A percentile compares a stretch with the other conserved stretches of the same genome.
These are phyloP conservation scores for Lenzites betulinus DNA, from an alignment of 768 basidiomycete genomes.

Conservation along the genomic window DNA sequence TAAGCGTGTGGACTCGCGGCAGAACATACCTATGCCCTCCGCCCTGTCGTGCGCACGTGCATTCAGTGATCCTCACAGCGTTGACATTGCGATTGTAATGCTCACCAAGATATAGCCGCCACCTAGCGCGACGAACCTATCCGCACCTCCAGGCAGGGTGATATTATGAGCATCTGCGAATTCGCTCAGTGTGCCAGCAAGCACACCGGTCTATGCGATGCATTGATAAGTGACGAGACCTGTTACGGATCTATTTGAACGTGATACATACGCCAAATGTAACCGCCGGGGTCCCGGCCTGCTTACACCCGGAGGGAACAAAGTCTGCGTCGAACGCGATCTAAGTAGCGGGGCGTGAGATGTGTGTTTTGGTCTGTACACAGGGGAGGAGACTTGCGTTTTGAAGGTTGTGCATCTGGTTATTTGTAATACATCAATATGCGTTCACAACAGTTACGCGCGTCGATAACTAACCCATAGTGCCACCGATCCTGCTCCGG, in stretches of 20 bases:
- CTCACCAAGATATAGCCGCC: not conserved
- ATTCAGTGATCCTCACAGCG: not conserved
- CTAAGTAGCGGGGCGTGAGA: not conserved
- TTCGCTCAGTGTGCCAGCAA: constrained; percentile 19
- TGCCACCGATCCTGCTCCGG: constrained; percentile 24
- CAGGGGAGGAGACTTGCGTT: not conserved
- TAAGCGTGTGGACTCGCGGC: no score
- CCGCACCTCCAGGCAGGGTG: constrained; percentile 28
- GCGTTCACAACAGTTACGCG: no score
- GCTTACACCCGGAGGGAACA: constrained; percentile 2
- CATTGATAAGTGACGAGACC: no score
- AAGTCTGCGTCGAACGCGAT: constrained; percentile 24
- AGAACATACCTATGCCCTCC: not conserved
- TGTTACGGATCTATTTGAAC: not conserved
- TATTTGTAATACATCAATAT: not conserved
- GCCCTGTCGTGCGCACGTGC: not conserved
- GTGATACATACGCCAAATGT: not conserved
- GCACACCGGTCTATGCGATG: constrained; percentile 23
- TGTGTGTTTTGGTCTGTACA: not conserved
- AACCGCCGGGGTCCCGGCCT: not conserved
- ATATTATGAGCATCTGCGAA: constrained; percentile 30
- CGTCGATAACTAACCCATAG: constrained; percentile 19
- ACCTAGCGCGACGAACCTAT: not conserved
- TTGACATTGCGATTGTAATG: not conserved
- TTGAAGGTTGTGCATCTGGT: constrained; percentile 4